These are phyloP conservation scores for Jasminum sambac DNA, from an alignment of 257 asterid species.

Conservation along the genomic window DNA sequence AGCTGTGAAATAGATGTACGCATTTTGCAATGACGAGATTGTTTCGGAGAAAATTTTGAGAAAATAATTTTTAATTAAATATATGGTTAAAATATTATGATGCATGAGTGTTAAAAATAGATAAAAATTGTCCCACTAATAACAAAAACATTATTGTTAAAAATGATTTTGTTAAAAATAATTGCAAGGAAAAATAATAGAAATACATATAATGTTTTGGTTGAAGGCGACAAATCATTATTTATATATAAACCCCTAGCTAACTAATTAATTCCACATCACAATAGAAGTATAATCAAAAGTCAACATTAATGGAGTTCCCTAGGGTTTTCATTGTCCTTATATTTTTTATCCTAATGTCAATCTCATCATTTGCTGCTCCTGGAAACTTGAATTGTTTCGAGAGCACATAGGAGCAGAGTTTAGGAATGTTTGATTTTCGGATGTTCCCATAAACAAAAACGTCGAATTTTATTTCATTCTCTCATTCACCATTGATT, in stretches of 20 bases:
- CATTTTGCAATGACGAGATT: no score
- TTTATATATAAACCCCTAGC: background rate
- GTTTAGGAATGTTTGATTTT: constrained; percentile 57
- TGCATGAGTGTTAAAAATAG: no score
- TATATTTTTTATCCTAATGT: constrained; percentile 11
- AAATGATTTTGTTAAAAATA: no score
- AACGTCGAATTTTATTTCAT: background rate
- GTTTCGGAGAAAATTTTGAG: no score
- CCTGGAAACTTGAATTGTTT: constrained; percentile 50
- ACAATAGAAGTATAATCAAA: background rate
- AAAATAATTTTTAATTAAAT: no score
- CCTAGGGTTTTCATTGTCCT: constrained; percentile 22
- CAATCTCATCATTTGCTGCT: constrained; percentile 14
- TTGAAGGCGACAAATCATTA: no score
- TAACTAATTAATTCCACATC: background rate
- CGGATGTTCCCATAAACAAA: constrained; percentile 63
- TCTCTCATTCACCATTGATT: constrained; percentile 37
- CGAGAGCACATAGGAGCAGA: constrained; percentile 80
- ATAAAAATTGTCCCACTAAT: no score
- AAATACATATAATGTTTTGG: no score
- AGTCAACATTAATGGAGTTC: constrained; percentile 35
- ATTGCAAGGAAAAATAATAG: no score
- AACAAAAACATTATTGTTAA: no score
- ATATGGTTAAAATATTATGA: no score
- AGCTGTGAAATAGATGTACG: no score